Percentiles rank a stretch among this genome's conserved stretches.
These are phyloP conservation scores for Linanthus parryae DNA, from an alignment of 148 eudicot genomes.

Conservation along the genomic window DNA sequence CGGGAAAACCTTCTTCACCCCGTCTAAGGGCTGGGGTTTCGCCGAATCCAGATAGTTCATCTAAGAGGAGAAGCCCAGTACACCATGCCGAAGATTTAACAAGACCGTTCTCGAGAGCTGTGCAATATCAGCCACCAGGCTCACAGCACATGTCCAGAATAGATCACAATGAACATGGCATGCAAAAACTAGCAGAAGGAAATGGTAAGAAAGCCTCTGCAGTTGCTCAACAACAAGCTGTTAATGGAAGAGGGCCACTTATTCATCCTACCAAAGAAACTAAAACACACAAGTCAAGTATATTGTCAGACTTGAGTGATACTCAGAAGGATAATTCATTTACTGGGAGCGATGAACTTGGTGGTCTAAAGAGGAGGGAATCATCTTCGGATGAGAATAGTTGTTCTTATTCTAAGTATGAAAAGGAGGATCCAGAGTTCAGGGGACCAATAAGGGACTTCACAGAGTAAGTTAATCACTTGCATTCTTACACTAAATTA, in stretches of 20 bases:
- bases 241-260: conserved; percentile 33
- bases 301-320: conserved; percentile 24
- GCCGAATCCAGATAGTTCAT: conserved; percentile 21
- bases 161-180: conserved; percentile 35
- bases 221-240: conserved; percentile 34
- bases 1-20: conserved; percentile 36
- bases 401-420: conserved; percentile 68
- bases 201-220: conserved; percentile 27
- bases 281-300: conserved; percentile 49
- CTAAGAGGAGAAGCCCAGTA: conserved; percentile 19
- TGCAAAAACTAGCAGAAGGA: conserved; percentile 51
- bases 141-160: conserved; percentile 33
- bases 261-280: conserved; percentile 44
- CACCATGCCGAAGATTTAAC: too few species aligned
- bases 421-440: conserved; percentile 81
- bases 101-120: conserved; percentile 29
- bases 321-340: conserved; percentile 32
- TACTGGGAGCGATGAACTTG: conserved; percentile 38
- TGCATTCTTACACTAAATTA: too few species aligned
- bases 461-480: conserved; percentile 88
- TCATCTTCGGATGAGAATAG: conserved; percentile 68
- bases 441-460: conserved; percentile 72
- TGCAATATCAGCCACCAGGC: conserved; percentile 22
- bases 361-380: conserved; percentile 48
- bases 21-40: conserved; percentile 28